Base-by-base conservation (phyloP, 345 rosid species). In the Pistacia vera region DNA sequence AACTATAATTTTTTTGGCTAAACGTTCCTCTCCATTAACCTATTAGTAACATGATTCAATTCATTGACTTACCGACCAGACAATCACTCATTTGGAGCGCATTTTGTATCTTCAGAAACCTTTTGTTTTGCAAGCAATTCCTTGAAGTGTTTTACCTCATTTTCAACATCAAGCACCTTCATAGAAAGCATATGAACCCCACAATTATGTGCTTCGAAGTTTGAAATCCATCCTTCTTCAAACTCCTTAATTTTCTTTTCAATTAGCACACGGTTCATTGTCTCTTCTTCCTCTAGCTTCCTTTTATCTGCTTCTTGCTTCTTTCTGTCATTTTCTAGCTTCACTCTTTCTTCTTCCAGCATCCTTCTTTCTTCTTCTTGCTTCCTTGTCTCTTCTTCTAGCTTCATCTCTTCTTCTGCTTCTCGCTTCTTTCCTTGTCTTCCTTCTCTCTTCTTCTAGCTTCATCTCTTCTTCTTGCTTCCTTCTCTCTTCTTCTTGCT, bases 161-260 rank as follows among this genome's bases (percentile, higher is more conserved):
- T 86, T 81, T 84, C 95, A 33, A 80, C 63, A 74, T 66, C 75
- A 38, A 28, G 77, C 77, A 92, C 22, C 81, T 78, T 81, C 76
- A 71, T 71, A 49, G 63, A 48, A 59, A 88, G 76, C 48, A 66
- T 35, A 57, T 81, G 80, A 68, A 88, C 83, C 3, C 12, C 62
- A 18, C 74, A 77, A 17, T 79, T 78, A 71, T 77, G 74, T 7
- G 49, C 81, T 73, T 88, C 75, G 60, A 90, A 83, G 80, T 68
- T 81, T 8, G 10, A 51, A 57, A 72, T 49, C 81, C 86, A 92
- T 14, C 14, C 74, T 8, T 28, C 78, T 84, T 81, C 93, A 73
- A 92, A 84, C 55, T 88, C 97, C 77, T 83, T 83, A 46, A 92
- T 54, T 74, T 84, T 84, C 64, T 80, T 84, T 82, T 90, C 88